A percentile compares a stretch with the other conserved stretches of the same genome.
Conservation (phyloP, 352 stramenopile species). For the Pseudoperonospora humuli region DNA sequence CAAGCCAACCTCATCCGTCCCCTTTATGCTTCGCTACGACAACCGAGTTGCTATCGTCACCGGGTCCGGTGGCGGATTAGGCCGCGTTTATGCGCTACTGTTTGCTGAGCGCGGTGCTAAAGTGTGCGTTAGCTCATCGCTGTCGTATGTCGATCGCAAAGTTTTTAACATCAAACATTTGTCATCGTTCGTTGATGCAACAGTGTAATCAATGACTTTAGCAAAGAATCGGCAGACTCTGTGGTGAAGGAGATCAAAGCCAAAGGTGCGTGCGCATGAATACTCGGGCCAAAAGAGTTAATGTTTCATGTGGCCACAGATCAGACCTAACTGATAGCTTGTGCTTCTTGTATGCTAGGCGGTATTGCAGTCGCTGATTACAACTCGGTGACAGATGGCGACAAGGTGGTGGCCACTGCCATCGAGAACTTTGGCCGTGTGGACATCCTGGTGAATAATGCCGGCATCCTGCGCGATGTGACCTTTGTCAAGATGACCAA, state of each 20-base stretch:
- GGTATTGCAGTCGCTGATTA: conserved; percentile 76
- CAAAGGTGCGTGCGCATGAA: conserved; percentile 25
- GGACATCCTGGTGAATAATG: conserved; percentile 90
- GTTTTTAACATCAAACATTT: conserved; percentile 2
- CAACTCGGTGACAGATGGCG: conserved; percentile 77
- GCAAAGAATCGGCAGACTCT: conserved; percentile 51
- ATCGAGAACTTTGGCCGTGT: conserved; percentile 65
- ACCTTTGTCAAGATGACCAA: conserved; percentile 88
- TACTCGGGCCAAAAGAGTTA: neutral
- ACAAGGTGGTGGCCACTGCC: conserved; percentile 70
- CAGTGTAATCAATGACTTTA: conserved; percentile 76
- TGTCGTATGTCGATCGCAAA: neutral
- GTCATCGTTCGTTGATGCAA: neutral
- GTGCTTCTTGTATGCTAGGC: conserved; percentile 13
- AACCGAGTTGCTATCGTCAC: conserved; percentile 74
- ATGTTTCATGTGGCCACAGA: neutral
- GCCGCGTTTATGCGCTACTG: conserved; percentile 65
- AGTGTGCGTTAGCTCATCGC: conserved; percentile 40
- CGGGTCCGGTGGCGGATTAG: conserved; percentile 61
- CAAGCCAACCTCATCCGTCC: conserved; percentile 1
- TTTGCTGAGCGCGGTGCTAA: conserved; percentile 73
- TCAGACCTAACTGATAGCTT: too few relatives aligned
- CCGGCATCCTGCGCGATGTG: conserved; percentile 89
- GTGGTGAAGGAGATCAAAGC: conserved; percentile 77
- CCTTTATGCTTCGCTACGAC: conserved; percentile 62